phyloP scores from a whole-genome alignment of 306 rosid genomes.

The Prunus mira region DNA sequence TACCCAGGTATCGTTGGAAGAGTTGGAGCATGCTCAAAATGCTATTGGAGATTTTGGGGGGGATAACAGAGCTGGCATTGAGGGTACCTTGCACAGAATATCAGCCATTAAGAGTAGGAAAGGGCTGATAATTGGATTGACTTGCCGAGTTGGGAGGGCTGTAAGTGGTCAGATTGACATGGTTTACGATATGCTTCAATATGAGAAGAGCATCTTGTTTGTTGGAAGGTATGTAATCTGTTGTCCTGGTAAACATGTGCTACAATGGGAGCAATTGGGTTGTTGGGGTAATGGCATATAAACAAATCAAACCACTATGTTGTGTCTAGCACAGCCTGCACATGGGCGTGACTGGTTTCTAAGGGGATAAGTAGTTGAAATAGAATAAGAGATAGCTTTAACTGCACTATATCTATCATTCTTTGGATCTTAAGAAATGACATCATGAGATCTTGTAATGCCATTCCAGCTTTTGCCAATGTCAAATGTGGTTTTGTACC shows the following conservation, averaged over 20 bases:
- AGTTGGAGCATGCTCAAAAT: slow-evolving; percentile 59
- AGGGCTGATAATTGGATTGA: slow-evolving; percentile 61
- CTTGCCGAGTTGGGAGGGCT: slow-evolving; percentile 69
- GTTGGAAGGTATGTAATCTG: slow-evolving; percentile 54
- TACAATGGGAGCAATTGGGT: background rate
- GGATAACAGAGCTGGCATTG: slow-evolving; percentile 76
- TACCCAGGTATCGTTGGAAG: slow-evolving; percentile 55
- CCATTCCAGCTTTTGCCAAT: too few relatives aligned
- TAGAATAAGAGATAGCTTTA: background rate
- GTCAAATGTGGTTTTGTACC: background rate
- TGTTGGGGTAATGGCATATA: background rate
- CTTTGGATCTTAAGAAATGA: background rate
- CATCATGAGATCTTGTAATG: background rate
- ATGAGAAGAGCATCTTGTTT: slow-evolving; percentile 65
- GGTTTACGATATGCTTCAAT: slow-evolving; percentile 67
- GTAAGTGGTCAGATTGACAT: slow-evolving; percentile 57
- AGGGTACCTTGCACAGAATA: slow-evolving; percentile 70
- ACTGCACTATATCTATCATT: background rate
- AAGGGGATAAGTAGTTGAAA: background rate
- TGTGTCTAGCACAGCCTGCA: background rate
- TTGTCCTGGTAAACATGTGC: background rate
- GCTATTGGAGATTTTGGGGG: slow-evolving; percentile 69
- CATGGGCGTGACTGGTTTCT: background rate
- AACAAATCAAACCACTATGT: background rate
- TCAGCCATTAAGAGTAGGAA: slow-evolving; percentile 67